phyloP scores from a whole-genome alignment of 495 filamentous ascomycete species.

The Aspergillus kassunensis region DNA sequence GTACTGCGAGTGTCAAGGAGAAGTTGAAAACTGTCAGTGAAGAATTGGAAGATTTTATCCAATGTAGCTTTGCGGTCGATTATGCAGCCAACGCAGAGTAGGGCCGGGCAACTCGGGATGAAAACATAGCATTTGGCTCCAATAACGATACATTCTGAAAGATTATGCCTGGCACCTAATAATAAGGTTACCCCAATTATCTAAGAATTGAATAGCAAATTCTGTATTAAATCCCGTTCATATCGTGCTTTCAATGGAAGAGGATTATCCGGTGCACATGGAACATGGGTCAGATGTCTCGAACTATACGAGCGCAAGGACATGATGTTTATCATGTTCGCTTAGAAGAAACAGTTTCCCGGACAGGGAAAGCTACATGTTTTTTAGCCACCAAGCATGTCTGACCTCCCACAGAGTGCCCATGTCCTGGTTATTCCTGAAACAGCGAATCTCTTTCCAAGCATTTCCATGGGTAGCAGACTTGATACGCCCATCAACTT shows the following conservation, averaged over 20 bases:
- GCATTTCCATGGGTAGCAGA: constrained; percentile 36
- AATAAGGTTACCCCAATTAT: neutral
- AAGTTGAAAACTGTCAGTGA: constrained; percentile 95
- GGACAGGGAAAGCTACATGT: constrained; percentile 4
- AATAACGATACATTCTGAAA: constrained; percentile 14
- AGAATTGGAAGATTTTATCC: constrained; percentile 93
- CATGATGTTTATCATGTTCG: neutral
- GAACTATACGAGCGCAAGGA: no score
- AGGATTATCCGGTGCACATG: no score
- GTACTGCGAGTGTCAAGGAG: constrained; percentile 84
- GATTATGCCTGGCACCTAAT: constrained; percentile 3
- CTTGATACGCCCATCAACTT: constrained; percentile 38
- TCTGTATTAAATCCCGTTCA: neutral
- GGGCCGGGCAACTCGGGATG: constrained; percentile 21
- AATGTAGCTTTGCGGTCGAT: constrained; percentile 80
- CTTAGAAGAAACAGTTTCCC: neutral
- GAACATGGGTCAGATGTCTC: no score
- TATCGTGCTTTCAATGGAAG: no score
- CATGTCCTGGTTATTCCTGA: constrained; percentile 53
- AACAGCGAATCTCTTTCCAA: constrained; percentile 50
- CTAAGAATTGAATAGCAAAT: neutral
- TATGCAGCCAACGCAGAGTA: constrained; percentile 49
- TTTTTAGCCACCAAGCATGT: constrained; percentile 39
- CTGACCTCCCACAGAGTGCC: constrained; percentile 53
- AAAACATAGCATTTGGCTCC: constrained; percentile 10